These are phyloP conservation scores for Eucalyptus brandiana DNA, from an alignment of 345 rosid species.

Conservation along the genomic window DNA sequence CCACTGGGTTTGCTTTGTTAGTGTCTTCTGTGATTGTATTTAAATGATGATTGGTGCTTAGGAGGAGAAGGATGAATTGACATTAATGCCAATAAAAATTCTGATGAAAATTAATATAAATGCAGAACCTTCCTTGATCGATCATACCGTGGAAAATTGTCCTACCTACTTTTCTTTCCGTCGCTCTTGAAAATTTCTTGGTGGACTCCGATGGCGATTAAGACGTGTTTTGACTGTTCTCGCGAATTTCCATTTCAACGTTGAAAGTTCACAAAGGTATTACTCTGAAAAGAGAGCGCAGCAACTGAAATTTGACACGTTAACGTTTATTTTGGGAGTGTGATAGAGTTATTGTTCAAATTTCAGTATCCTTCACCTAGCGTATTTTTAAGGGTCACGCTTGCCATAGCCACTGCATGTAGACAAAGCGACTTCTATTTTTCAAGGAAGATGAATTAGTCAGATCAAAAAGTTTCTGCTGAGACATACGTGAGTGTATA, in stretches of 20 bases:
- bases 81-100: background rate
- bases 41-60: background rate
- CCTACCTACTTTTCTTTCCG: background rate
- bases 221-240: background rate
- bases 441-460: background rate
- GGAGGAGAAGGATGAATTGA: background rate
- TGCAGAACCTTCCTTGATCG: background rate
- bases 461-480: background rate
- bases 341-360: background rate
- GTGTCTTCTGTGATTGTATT: background rate
- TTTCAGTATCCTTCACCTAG: background rate
- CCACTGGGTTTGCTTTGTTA: background rate
- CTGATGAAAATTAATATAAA: background rate
- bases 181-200: background rate
- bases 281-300: background rate
- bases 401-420: background rate
- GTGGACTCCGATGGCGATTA: background rate
- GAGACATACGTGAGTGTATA: background rate
- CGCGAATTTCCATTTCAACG: background rate
- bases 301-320: background rate
- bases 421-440: background rate
- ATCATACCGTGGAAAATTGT: background rate
- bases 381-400: background rate
- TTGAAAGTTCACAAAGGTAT: background rate
- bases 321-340: background rate